Base-by-base conservation (phyloP, 495 filamentous ascomycete species). In the Friedmanniomyces simplex region DNA sequence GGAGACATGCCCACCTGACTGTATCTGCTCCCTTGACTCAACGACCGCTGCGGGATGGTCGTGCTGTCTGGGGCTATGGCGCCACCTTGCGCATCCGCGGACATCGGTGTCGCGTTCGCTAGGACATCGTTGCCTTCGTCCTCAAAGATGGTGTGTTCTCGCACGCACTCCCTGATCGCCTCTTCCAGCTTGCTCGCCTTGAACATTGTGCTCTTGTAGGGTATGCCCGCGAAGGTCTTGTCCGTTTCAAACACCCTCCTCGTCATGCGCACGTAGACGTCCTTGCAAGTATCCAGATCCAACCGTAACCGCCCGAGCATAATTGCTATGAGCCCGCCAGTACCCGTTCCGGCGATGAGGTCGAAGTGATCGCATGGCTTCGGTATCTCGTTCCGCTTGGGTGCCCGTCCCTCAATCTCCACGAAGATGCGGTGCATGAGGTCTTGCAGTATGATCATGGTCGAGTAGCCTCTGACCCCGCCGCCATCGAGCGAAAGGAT, bases 331-430 rank as follows among this genome's bases (percentile, higher is more conserved):
- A 98, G 73, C 2, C 93, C 93, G 63, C 93, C 93, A 0, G 93
- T 98, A 53, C 91, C 91, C 41, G 89, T 96, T 34, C 93, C 93
- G 56, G 83, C 84, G 60, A 98, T 98, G 54, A 98, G 77, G 72
- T 98, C 93, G 73, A 98, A 98, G 70, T 97, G 88, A 60, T 98
- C 94, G 82, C 89, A 95, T 59, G 93, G 93, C 64, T 95, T 96
- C 25, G 94, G 93, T 22, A 97, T 91, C 64, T 96, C 82, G 62
- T 89, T 81, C 66, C 87, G 82, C 53, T 82, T 82, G 50, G 91
- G 89, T 16, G 90, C 87, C 61, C 84, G 79, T 26, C 89, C 88
- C 72, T 94, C 85, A 48, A 76, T 79, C 73, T 93, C 87, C 68
- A 93, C 87, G 67, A 90, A 95, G 7, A 86, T 88, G 36, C 85